Base-by-base conservation (phyloP, 495 filamentous ascomycete genomes). In the Penicillium samsonianum region DNA sequence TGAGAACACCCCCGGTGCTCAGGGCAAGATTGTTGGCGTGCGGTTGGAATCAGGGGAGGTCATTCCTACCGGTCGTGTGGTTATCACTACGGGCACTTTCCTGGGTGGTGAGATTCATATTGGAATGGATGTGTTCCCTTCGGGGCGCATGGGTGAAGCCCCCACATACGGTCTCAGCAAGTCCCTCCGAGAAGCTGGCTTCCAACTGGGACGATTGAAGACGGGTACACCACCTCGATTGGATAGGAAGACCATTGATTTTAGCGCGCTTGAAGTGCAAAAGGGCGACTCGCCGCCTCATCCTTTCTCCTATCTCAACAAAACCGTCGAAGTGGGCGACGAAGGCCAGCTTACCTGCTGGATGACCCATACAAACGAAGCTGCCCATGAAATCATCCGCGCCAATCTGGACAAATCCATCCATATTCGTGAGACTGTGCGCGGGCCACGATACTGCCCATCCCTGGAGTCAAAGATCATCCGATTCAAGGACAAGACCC, bases 81-180 rank as follows among this genome's bases (percentile, higher is more conserved):
- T 98, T 40, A 96, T 98, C 63, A 98, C 94, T 0, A 98, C 94
- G 0, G 94, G 94, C 0, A 98, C 94, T 0, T 98, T 98, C 65
- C 75, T 98, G 8, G 90, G 95, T 48, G 94, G 94, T 22, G 95
- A 98, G 70, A 98, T 98, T 54, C 94, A 98, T 66, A 92, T 98
- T 56, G 94, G 94, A 5, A 70, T 98, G 5, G 84, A 95, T 40
- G 82, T 78, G 0, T 94, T 80, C 60, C 95, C 95, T 0, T 88
- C 94, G 0, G 94, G 94, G 0, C 84, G 94, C 2, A 93, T 98
- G 77, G 94, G 94, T 6, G 94, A 98, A 74, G 90, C 90, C 30
- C 92, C 94, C 1, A 96, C 94, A 2, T 91, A 91, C 61, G 93
- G 95, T 1, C 80, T 98, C 38, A 96, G 91, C 77, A 96, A 93